Conservation (phyloP, 495 filamentous ascomycete genomes). For the Clavariopsis aquatica region DNA sequence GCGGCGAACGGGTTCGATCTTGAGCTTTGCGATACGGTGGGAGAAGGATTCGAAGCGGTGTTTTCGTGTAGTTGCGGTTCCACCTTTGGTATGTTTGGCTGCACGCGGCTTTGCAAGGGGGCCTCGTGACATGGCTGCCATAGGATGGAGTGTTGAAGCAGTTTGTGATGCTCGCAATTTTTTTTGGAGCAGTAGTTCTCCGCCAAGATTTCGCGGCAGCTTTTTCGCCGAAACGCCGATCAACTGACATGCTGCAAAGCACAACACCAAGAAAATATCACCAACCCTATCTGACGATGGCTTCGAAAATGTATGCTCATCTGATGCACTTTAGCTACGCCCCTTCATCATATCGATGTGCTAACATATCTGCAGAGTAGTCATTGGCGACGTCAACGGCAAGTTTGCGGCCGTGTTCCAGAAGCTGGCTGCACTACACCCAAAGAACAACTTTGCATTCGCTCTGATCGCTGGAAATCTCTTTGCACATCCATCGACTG, state of each 20-base stretch:
- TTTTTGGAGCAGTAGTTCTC: not conserved
- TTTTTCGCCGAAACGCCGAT: not conserved
- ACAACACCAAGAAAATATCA: slow-evolving; percentile 4
- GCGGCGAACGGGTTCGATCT: slow-evolving; percentile 86
- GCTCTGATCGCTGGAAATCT: slow-evolving; percentile 83
- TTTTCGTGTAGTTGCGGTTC: slow-evolving; percentile 73
- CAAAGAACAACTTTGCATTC: slow-evolving; percentile 82
- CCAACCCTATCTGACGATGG: slow-evolving; percentile 49
- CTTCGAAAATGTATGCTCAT: slow-evolving; percentile 68
- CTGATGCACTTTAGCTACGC: not conserved
- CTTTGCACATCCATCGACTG: slow-evolving; percentile 51
- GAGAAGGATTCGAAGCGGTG: slow-evolving; percentile 93
- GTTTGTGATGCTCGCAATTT: slow-evolving; percentile 3
- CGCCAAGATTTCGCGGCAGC: slow-evolving; percentile 33
- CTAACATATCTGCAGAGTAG: slow-evolving; percentile 53
- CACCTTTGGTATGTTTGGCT: slow-evolving; percentile 51
- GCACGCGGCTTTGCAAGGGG: slow-evolving; percentile 59
- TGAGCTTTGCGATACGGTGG: slow-evolving; percentile 87
- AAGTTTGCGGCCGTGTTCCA: slow-evolving; percentile 69
- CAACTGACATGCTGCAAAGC: not conserved
- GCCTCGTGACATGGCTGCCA: slow-evolving; percentile 56
- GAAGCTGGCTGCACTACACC: slow-evolving; percentile 74
- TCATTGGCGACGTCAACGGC: slow-evolving; percentile 77
- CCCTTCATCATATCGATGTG: not conserved
- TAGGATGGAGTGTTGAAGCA: slow-evolving; percentile 11